Evolutionary conservation across 23 red algal species (phyloP), one percentile per base, ranked within the genome.

Genomic region (Gracilaria caudata): DNA sequence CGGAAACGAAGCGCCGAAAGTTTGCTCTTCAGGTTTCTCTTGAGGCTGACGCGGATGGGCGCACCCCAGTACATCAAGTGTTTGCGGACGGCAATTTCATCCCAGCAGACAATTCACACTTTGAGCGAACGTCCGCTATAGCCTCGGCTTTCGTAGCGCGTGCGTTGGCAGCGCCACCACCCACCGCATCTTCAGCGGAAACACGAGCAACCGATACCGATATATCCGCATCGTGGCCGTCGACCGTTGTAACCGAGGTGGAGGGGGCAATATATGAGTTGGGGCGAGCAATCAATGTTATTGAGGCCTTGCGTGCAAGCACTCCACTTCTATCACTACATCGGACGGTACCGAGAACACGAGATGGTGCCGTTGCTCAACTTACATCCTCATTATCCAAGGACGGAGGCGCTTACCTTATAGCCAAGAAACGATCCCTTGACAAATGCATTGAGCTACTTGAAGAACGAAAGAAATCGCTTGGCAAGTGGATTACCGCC

Each of bases 81-180:
- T 92, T 92, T 79, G 38, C 89, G 10, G 89, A 92, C 60, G 89
- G 89, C 12, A 84, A 63, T n/a, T 92, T 80, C 70, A 44, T 84
- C 6, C 78, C 89, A 29, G 79, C 79, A 28, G 45, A 78, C 25
- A 54, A 84, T 29, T 80, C 78, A 20, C 89, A 92, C 39, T 84
- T 83, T 41, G 89, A 83, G 36, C 64, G 81, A 38, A 83, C 81
- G 3, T 92, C 89, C 19, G 89, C 89, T 29, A 72, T 72, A 33
- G 89, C 89, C 2, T 74, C 89, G 5, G 89, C 89, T 12, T 84
- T 92, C 37, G 89, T 92, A 30, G 56, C 78, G 6, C 78, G 89
- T 33, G 78, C 89, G 2, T 65, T 92, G 7, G 89, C 89, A 16
- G 68, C 83, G 17, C 83, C 83, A 23, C 77, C 77, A 1, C 53